Base-by-base conservation (phyloP, 192 early-diverging fungal genomes). In the Chytriomyces confervae region DNA sequence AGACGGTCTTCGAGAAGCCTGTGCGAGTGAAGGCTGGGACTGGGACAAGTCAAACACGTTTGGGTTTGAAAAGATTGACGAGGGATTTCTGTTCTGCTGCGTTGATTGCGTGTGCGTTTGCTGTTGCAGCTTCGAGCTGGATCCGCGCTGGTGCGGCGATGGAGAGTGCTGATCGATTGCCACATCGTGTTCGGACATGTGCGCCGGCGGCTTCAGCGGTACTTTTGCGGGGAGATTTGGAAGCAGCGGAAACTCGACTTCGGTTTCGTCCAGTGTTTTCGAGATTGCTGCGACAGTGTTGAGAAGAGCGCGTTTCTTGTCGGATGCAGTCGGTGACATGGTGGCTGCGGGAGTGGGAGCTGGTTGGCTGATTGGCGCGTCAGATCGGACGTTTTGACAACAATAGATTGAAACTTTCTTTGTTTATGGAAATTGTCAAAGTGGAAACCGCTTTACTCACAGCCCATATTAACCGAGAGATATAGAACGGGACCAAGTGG, bases 231-330 rank as follows among this genome's bases (percentile, higher is more conserved):
- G 69, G 3, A 61, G 57, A 23, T 45, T n/a, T 4, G 69, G 57
- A 16, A 72, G 69, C 10, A 9, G 7, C 9, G 8, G 50, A 51
- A 23, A 43, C 18, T 72, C 27, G 18, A 9, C 69, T 23, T 50
- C 11, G 23, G 47, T 24, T 13, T 20, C 13, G 44, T 72, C 20
- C 8, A 61, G 5, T 18, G 66, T 68, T 68, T 68, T 68, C 13
- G 69, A 72, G 50, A 72, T 72, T 57, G 50, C 48, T 5, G 51
- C 57, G 51, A 72, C 69, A 36, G 69, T 72, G 50, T 60, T 61
- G 36, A 72, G 69, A 16, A 72, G 69, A 18, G 20, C 27, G 10
- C 24, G 69, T 72, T 72, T 72, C 48, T 57, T 72, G 13, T 57
- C 53, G 53, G 57, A 18, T 61, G 57, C 57, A 4, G 57, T 61